These are phyloP conservation scores for Pichia sp. DNA, from an alignment of 1,139 yeast species.

Conservation along the genomic window DNA sequence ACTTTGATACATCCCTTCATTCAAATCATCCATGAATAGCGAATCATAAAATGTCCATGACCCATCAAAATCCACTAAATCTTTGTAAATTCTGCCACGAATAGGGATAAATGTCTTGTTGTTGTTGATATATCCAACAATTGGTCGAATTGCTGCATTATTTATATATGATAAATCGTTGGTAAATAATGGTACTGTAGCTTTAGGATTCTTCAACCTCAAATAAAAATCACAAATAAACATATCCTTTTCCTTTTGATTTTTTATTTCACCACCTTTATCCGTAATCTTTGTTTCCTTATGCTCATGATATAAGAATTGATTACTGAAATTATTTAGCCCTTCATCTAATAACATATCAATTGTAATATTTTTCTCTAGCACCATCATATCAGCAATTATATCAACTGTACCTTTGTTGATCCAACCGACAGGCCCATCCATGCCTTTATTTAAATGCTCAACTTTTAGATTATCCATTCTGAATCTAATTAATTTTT, in stretches of 20 bases:
- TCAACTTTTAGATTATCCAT: conserved; percentile 82
- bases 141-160: conserved; percentile 87
- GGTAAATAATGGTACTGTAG: conserved; percentile 80
- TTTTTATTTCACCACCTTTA: not conserved
- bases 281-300: conserved; percentile 24
- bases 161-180: conserved; percentile 81
- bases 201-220: conserved; percentile 76
- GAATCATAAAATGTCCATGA: conserved; percentile 96
- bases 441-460: conserved; percentile 81
- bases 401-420: conserved; percentile 86
- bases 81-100: conserved; percentile 76
- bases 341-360: conserved; percentile 10
- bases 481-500: conserved; percentile 68
- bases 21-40: conserved; percentile 82
- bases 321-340: conserved; percentile 10
- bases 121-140: conserved; percentile 90
- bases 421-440: conserved; percentile 98
- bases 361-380: conserved; percentile 43
- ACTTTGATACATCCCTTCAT: conserved; percentile 84
- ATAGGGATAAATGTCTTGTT: conserved; percentile 86
- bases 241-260: conserved; percentile 25
- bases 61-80: conserved; percentile 79
- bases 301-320: conserved; percentile 19
- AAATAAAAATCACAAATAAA: conserved; percentile 75
- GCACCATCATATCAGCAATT: conserved; percentile 83